phyloP scores from a whole-genome alignment of 805 yeast species.

The Kockiozyma suomiensis region DNA sequence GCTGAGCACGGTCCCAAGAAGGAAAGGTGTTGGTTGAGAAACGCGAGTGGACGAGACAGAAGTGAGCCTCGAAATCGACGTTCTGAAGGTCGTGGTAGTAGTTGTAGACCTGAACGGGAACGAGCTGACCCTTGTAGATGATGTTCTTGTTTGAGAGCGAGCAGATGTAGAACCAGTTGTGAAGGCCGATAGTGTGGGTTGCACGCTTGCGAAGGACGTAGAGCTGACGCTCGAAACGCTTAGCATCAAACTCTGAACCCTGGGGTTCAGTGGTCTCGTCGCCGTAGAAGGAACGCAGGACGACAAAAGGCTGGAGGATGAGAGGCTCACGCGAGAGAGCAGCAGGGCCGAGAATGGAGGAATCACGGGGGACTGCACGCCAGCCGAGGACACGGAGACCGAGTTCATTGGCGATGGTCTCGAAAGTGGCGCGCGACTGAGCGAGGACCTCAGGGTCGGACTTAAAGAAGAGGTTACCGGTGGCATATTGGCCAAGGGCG shows the following conservation, averaged over 20 bases:
- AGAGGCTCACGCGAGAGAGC: conserved; percentile 90
- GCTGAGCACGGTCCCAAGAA: conserved; percentile 99
- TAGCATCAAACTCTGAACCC: conserved; percentile 59
- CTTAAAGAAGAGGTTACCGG: conserved; percentile 92
- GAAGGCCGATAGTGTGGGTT: conserved; percentile 86
- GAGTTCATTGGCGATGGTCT: conserved; percentile 71
- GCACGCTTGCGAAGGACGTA: conserved; percentile 87
- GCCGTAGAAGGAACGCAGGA: conserved; percentile 57
- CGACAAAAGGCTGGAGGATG: conserved; percentile 90
- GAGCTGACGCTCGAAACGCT: conserved; percentile 77
- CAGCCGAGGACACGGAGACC: conserved; percentile 88
- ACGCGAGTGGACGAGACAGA: conserved; percentile 95
- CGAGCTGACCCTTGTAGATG: conserved; percentile 96
- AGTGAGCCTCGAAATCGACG: conserved; percentile 90
- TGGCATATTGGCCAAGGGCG: conserved; percentile 82
- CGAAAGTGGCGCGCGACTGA: conserved; percentile 75
- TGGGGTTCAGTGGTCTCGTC: conserved; percentile 47
- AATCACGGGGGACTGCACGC: conserved; percentile 94
- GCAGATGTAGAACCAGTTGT: conserved; percentile 97
- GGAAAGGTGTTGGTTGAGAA: conserved; percentile 98
- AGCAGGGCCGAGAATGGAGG: conserved; percentile 93
- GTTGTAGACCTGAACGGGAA: conserved; percentile 93
- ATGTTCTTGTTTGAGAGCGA: conserved; percentile 85
- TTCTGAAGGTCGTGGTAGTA: conserved; percentile 91
- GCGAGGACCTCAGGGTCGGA: conserved; percentile 71